Conservation (phyloP, 306 rosid species). For the Mucuna pruriens region DNA sequence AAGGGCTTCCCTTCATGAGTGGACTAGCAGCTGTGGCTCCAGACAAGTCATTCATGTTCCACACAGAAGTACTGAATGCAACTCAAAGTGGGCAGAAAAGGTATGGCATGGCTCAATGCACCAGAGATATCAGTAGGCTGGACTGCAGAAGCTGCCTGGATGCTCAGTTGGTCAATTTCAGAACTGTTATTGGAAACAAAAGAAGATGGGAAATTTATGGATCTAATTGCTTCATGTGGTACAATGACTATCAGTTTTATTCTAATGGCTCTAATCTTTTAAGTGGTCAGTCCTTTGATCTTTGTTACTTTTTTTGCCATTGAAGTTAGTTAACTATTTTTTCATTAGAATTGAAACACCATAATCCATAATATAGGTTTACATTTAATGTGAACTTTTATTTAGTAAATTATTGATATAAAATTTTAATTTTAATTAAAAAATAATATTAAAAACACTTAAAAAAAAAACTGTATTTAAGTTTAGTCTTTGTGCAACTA, state of each 20-base stretch:
- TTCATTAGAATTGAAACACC: not conserved
- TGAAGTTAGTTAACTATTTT: not conserved
- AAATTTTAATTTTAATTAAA: not conserved
- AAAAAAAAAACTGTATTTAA: not conserved
- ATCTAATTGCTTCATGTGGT: constrained; percentile 64
- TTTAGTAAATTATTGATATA: too few species aligned
- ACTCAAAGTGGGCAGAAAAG: constrained; percentile 53
- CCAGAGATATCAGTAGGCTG: constrained; percentile 51
- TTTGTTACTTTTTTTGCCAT: not conserved
- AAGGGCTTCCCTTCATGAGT: constrained; percentile 52
- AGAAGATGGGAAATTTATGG: constrained; percentile 69
- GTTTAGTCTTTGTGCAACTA: not conserved
- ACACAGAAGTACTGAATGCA: constrained; percentile 36
- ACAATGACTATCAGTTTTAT: constrained; percentile 62
- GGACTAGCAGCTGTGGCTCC: constrained; percentile 43
- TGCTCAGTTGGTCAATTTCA: constrained; percentile 47
- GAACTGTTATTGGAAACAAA: constrained; percentile 51
- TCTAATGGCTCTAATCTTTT: constrained; percentile 46
- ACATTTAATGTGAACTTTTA: not conserved
- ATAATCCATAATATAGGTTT: not conserved
- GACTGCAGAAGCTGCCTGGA: constrained; percentile 57
- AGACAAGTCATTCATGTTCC: constrained; percentile 46
- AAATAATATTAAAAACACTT: not conserved
- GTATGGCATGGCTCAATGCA: constrained; percentile 75
- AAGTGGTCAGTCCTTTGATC: constrained; percentile 50